These are phyloP conservation scores for Lactarius quietus DNA, from an alignment of 768 basidiomycete genomes.

Conservation along the genomic window DNA sequence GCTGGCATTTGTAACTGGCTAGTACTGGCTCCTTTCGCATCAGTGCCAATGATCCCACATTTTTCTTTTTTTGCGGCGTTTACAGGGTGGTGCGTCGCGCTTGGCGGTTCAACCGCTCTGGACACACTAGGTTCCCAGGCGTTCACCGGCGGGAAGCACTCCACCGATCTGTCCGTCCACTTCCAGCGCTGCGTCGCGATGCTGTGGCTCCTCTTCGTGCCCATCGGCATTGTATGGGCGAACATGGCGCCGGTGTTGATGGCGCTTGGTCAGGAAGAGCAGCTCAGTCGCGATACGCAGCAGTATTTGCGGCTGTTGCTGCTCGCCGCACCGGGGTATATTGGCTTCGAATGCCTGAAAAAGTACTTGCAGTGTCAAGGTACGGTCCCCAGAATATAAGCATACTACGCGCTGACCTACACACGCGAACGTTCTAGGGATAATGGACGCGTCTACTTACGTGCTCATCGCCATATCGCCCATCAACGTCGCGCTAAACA, in stretches of 20 bases:
- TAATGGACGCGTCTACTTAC: constrained; percentile 67
- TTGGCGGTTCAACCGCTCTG: constrained; percentile 74
- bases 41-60: constrained; percentile 46
- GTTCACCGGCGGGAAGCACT: constrained; percentile 57
- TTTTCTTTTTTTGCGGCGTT: constrained; percentile 22
- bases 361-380: constrained; percentile 81
- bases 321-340: constrained; percentile 65
- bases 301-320: constrained; percentile 61
- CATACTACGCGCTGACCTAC: constrained; percentile 1
- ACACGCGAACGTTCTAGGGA: constrained; percentile 42
- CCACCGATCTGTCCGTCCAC: constrained; percentile 67
- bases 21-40: constrained; percentile 39
- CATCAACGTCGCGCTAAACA: constrained; percentile 58
- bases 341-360: constrained; percentile 73
- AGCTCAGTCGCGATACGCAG: constrained; percentile 59
- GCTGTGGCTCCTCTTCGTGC: constrained; percentile 61
- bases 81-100: constrained; percentile 71
- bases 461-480: constrained; percentile 63
- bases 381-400: constrained; percentile 26
- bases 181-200: constrained; percentile 66
- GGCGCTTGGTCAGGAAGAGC: constrained; percentile 55
- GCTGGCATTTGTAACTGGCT: constrained; percentile 76
- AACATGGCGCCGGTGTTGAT: constrained; percentile 61
- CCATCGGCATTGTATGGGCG: constrained; percentile 59
- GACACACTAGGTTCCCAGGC: constrained; percentile 78